phyloP scores from a whole-genome alignment of 2,329 filamentous ascomycete genomes.

The Trichoderma endophyticum region DNA sequence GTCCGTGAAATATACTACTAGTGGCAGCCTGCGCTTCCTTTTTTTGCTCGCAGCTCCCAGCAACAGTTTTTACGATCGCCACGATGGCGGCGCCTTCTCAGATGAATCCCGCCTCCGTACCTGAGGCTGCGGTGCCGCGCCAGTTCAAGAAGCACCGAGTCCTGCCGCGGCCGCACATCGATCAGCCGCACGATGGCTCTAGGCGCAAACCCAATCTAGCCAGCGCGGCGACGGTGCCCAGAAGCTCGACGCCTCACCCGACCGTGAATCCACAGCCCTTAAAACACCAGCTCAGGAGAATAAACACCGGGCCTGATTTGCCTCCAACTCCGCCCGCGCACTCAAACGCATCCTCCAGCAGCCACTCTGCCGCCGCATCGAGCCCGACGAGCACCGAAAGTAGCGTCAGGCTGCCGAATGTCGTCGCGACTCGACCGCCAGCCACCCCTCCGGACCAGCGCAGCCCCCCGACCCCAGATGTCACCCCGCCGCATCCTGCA shows the following conservation, averaged over 20 bases:
- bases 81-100: conserved; percentile 16
- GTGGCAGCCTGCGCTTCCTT: conserved; percentile 4
- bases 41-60: conserved; percentile 28
- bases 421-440: conserved; percentile 41
- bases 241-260: conserved; percentile 30
- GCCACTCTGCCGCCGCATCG: conserved; percentile 43
- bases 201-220: conserved; percentile 27
- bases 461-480: conserved; percentile 71
- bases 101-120: neutral
- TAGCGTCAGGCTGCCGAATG: conserved; percentile 38
- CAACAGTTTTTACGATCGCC: conserved; percentile 11
- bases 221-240: conserved; percentile 30
- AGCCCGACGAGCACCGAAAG: conserved; percentile 41
- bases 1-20: neutral
- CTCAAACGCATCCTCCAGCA: conserved; percentile 55
- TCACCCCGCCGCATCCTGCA: conserved; percentile 62
- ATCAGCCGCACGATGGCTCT: conserved; percentile 26
- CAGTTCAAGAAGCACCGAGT: conserved; percentile 48
- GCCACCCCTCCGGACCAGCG: conserved; percentile 62
- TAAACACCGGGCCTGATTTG: conserved; percentile 46
- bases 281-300: conserved; percentile 42
- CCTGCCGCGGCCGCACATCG: conserved; percentile 37
- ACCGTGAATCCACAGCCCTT: conserved; percentile 39
- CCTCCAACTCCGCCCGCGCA: conserved; percentile 64
- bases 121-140: conserved; percentile 25